Evolutionary conservation across 2,329 filamentous ascomycete species (phyloP), one percentile per base, ranked within the genome.

Genomic region (Simplicillium aogashimaense): DNA sequence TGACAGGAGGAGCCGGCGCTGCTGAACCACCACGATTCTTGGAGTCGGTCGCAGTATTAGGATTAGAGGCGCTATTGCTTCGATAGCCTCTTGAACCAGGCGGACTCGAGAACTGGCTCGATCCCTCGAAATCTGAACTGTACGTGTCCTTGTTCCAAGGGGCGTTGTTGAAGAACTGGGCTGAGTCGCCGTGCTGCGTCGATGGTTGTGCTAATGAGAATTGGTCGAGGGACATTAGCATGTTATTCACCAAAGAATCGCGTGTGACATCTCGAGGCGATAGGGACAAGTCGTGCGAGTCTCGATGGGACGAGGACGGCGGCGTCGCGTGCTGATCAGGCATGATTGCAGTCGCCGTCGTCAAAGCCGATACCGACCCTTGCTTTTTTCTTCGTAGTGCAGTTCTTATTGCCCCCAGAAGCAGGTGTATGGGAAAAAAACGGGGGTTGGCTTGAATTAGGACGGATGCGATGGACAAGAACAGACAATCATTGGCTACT

Each of bases 201-300:
- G 20, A n/a, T n/a, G n/a, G 20, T 9, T 25, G 20, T 25, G 20
- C 20, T 25, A 25, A 25, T 25, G 20, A 25, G 55, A 90, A 79
- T 60, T 90, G 84, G 62, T 95, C 90, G 47, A 98, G 80, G 32
- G 89, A 95, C 48, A 92, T 71, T 45, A 97, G 78, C 83, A 98
- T 92, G 61, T 95, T 94, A 61, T 92, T 84, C 44, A 98, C 87
- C 50, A 98, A 80, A 29, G 89, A 95, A 56, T 94, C 86, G 50
- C 90, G 80, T 32, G 85, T 86, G 47, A 86, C 78, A 57, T 86
- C 78, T 45, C 81, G 72, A 37, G 83, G 78, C 38, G 81, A 81
- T 52, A 94, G 72, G 43, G 86, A 89, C 46, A 95, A 72, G 59
- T 95, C 89, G 68, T 95, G 89, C 37, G 83, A 87, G 63, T 89